These are phyloP conservation scores for Sphaerosporella brunnea DNA, from an alignment of 495 filamentous ascomycete genomes.

Conservation along the genomic window DNA sequence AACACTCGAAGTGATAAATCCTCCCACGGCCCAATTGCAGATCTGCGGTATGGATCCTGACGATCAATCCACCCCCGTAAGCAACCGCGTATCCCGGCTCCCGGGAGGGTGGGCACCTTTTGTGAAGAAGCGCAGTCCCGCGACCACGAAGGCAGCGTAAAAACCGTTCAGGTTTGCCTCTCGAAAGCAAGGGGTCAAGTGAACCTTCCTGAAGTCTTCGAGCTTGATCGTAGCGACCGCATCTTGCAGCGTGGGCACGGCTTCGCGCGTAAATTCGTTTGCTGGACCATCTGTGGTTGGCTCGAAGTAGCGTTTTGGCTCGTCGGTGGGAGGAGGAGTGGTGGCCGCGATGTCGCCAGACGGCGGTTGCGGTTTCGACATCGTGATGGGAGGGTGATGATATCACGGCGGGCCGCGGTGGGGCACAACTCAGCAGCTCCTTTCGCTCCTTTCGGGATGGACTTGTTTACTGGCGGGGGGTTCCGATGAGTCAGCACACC, in stretches of 20 bases:
- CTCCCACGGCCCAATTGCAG: constrained; percentile 70
- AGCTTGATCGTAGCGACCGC: constrained; percentile 47
- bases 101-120: constrained; percentile 52
- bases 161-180: constrained; percentile 71
- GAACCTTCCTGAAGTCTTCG: constrained; percentile 52
- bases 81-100: background rate
- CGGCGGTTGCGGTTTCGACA: too few relatives aligned
- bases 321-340: constrained; percentile 6
- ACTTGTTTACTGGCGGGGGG: too few relatives aligned
- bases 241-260: constrained; percentile 36
- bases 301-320: constrained; percentile 5
- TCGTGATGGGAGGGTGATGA: too few relatives aligned
- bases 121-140: constrained; percentile 50
- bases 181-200: constrained; percentile 67
- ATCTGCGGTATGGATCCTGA: constrained; percentile 37
- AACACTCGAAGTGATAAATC: constrained; percentile 45
- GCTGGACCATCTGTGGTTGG: constrained; percentile 4
- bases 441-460: too few relatives aligned
- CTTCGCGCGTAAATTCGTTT: constrained; percentile 15
- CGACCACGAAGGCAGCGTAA: constrained; percentile 52
- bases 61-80: background rate
- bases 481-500: too few relatives aligned
- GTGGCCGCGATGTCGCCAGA: background rate
- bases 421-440: too few relatives aligned
- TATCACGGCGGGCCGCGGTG: too few relatives aligned